phyloP scores from a whole-genome alignment of 23 red algal genomes.

The Gracilariopsis chorda region DNA sequence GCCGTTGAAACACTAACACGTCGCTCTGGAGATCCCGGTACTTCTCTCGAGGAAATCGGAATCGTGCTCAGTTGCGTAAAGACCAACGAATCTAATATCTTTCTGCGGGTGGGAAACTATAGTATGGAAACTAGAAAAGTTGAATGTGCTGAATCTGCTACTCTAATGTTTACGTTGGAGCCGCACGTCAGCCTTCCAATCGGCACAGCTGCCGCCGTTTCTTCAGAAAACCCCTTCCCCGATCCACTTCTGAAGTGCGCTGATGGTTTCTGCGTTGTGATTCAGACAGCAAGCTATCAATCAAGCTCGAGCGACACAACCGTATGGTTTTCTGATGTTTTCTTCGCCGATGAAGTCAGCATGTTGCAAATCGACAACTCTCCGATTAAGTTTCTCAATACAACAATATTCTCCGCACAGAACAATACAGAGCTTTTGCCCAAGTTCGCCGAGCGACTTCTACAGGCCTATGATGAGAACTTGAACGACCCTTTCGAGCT shows the following conservation, averaged over 20 bases:
- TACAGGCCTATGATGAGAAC: background rate
- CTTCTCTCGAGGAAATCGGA: background rate
- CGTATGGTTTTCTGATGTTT: background rate
- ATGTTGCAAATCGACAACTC: background rate
- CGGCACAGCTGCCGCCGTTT: background rate
- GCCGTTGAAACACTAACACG: background rate
- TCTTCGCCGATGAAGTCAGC: background rate
- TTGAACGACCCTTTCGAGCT: background rate
- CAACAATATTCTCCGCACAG: background rate
- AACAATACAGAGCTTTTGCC: background rate
- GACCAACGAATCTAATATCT: background rate
- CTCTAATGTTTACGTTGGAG: background rate
- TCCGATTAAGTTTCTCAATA: background rate
- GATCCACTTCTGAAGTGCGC: background rate
- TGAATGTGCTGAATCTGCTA: background rate
- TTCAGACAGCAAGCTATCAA: background rate
- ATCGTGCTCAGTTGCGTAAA: background rate
- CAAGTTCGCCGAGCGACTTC: background rate
- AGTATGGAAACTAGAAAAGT: background rate
- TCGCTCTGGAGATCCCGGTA: background rate
- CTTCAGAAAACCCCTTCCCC: background rate
- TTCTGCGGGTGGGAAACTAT: background rate
- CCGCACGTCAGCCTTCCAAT: background rate
- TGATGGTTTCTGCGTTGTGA: background rate
- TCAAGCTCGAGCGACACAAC: background rate